Evolutionary conservation across 2,329 filamentous ascomycete species (phyloP), one percentile per base, ranked within the genome.

Genomic region (Blumeria hordei): DNA sequence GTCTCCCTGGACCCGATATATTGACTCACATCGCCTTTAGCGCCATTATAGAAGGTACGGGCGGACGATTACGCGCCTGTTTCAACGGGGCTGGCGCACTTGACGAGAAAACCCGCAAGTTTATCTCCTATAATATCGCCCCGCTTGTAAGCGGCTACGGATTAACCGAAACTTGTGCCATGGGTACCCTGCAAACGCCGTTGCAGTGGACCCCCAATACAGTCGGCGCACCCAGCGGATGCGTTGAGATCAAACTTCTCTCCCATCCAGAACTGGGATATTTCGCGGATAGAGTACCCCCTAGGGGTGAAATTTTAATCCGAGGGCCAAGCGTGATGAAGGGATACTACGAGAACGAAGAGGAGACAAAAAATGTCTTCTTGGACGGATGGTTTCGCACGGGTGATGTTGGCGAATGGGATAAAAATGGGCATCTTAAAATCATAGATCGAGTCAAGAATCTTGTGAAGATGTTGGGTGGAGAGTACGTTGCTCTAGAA

Each of bases 401-500:
- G 9, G 85, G 85, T 57, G 85, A 90, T 62, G 85, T 90, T 63
- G 85, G 85, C 62, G 82, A 90, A 67, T 88, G 81, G 65, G 79
- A 86, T 66, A 63, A 70, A 58, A 74, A 80, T 60, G 85, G 85
- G 54, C 80, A 88, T 62, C 70, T 90, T 55, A 76, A 74, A 60
- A 79, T 90, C 66, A 86, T 90, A 63, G 85, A 90, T 68, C 82
- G 85, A 65, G 88, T 88, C 79, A 90, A 90, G 78, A 90, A 90
- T 69, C 69, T 90, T 60, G 85, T 95, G 68, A 96, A 96, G 79
- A 88, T 92, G 58, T 76, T 87, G 59, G 87, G 88, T 58, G 90
- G 90, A 60, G 90, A 96, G 73, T 96, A 96, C 69, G 92, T 96
- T 67, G 90, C 90, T 21, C 76, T 96, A 6, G 90, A 96, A 72